phyloP scores from a whole-genome alignment of 2,329 filamentous ascomycete species.

The Aspergillus sp. region DNA sequence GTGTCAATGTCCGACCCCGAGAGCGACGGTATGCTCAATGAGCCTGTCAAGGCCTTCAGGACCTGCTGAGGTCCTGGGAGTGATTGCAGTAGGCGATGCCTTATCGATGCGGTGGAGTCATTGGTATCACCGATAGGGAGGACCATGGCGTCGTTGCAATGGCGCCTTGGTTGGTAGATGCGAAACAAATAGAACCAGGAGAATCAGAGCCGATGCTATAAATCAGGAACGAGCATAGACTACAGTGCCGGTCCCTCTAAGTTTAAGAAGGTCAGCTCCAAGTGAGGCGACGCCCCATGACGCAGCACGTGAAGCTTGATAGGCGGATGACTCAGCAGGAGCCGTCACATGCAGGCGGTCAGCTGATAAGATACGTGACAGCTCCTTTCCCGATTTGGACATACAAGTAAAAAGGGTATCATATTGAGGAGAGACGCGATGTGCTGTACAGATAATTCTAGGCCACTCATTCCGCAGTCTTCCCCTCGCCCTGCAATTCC shows the following conservation, averaged over 20 bases:
- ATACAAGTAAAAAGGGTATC: neutral
- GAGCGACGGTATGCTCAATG: constrained; percentile 29
- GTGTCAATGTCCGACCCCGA: constrained; percentile 8
- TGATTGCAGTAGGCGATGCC: constrained; percentile 15
- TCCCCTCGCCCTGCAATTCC: constrained; percentile 14
- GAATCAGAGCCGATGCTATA: neutral
- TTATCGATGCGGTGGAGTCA: constrained; percentile 9
- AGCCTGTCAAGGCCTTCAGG: constrained; percentile 32
- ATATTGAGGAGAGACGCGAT: constrained; percentile 1
- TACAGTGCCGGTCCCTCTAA: neutral
- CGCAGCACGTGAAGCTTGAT: constrained; percentile 8
- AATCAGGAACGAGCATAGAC: neutral
- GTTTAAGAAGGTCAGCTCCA: neutral
- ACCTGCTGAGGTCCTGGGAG: constrained; percentile 38
- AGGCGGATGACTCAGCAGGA: constrained; percentile 7
- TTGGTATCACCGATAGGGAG: constrained; percentile 5
- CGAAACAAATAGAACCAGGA: neutral
- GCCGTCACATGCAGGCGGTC: constrained; percentile 9
- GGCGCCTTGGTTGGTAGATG: neutral
- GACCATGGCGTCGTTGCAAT: neutral
- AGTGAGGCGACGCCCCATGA: neutral
- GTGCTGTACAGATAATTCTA: neutral
- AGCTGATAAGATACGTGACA: constrained; percentile 8
- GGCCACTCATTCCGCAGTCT: neutral
- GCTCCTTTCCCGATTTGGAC: neutral